Evolutionary conservation across 441 rosid genomes (phyloP), one percentile per base, ranked within the genome.

Genomic region (Aleurites moluccanus): DNA sequence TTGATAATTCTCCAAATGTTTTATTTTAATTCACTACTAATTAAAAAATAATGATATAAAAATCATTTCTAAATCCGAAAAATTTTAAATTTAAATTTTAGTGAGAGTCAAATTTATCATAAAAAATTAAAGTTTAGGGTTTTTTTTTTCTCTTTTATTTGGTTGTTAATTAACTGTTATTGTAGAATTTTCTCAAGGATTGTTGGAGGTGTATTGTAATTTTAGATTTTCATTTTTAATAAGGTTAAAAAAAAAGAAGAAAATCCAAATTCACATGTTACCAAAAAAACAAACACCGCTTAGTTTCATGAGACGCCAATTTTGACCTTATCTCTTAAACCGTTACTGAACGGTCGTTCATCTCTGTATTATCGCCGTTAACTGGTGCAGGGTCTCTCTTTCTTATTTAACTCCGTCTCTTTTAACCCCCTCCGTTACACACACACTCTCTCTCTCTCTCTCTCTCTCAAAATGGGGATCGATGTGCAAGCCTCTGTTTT

Each of bases 281-380:
- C 40, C 40, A 30, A 14, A 35, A 67, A 47, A 47, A 45, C 44
- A 42, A n/a, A 28, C 35, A 21, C 33, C 35, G 25, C 64, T 60
- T 13, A 7, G 47, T 0, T 56, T 47, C 16, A 40, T 9, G 52
- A 38, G 88, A 77, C 85, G 81, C 83, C 89, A 13, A 64, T 74
- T 83, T 78, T 84, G 88, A 84, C 86, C 67, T 68, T 56, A 56
- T 69, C 69, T 11, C 68, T 33, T 9, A 65, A 35, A 72, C 79
- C 76, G 85, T 85, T 78, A 80, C 16, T 6, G 76, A 80, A 80
- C 87, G 79, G 21, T 10, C 88, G 73, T 84, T 25, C 25, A 38
- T 61, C 20, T 3, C 60, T 53, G 56, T 2, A 10, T 62, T 8
- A 63, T 76, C 85, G 83, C 80, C 75, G 79, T 74, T 72, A 62